Conservation (phyloP, 2,329 filamentous ascomycete species). For the Hypoxylon sp. region DNA sequence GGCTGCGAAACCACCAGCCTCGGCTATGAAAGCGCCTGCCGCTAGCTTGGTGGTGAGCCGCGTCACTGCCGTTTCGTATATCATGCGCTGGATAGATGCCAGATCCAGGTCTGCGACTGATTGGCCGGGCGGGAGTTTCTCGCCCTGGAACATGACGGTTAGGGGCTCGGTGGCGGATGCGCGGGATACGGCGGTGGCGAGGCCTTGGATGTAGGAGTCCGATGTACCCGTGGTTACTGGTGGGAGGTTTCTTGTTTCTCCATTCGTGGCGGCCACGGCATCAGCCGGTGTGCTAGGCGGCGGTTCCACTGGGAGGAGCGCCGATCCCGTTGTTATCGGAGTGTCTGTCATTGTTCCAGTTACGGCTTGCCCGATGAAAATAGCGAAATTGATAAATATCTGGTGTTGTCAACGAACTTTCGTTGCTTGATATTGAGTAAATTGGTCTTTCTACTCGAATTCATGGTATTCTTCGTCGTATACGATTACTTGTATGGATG, state of each 20-base stretch:
- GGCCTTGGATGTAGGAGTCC: slow-evolving; percentile 31
- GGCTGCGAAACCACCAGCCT: slow-evolving; percentile 43
- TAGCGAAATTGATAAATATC: neutral
- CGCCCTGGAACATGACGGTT: slow-evolving; percentile 29
- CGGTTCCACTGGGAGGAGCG: slow-evolving; percentile 9
- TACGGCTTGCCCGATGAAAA: neutral
- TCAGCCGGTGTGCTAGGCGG: neutral
- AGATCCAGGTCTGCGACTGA: slow-evolving; percentile 15
- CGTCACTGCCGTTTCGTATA: slow-evolving; percentile 9
- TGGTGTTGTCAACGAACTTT: neutral
- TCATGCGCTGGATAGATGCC: slow-evolving; percentile 13
- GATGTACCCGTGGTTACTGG: slow-evolving; percentile 39
- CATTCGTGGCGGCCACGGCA: neutral
- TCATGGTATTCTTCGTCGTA: neutral
- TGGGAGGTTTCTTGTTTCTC: slow-evolving; percentile 13
- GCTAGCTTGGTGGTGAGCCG: slow-evolving; percentile 31
- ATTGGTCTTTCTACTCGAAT: neutral
- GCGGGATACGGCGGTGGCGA: slow-evolving; percentile 30
- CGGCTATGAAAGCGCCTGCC: slow-evolving; percentile 40
- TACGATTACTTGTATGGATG: neutral
- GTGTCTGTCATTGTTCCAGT: slow-evolving; percentile 26
- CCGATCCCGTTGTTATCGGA: slow-evolving; percentile 15
- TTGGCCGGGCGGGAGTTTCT: slow-evolving; percentile 28
- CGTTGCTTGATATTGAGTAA: neutral
- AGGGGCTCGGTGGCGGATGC: slow-evolving; percentile 33